Percentiles rank a stretch among this genome's conserved stretches.
phyloP scores from a whole-genome alignment of 1,284 basidiomycete genomes.

The Heterobasidion irregulare region DNA sequence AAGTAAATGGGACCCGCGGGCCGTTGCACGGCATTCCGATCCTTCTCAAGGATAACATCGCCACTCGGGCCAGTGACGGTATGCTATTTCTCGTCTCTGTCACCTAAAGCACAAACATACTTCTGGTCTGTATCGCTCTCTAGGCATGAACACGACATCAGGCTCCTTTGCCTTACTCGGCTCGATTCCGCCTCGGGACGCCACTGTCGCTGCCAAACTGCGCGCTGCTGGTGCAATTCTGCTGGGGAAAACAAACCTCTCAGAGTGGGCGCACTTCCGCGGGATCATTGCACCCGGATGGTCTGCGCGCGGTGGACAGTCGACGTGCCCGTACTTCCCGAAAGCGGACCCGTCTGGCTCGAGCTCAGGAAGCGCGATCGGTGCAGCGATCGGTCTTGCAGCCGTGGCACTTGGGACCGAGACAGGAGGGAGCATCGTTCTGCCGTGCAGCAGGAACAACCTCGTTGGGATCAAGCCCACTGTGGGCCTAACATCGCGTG shows the following conservation, averaged over 20 bases:
- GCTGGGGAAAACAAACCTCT: slow-evolving; percentile 57
- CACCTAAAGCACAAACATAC: too few relatives aligned
- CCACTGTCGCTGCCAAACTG: slow-evolving; percentile 50
- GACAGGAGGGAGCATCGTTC: slow-evolving; percentile 58
- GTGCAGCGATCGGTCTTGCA: slow-evolving; percentile 52
- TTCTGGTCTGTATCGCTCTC: too few relatives aligned
- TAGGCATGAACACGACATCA: slow-evolving; percentile 61
- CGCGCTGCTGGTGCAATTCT: slow-evolving; percentile 62
- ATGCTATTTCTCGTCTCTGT: background rate
- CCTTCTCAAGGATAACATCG: slow-evolving; percentile 66
- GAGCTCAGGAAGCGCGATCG: slow-evolving; percentile 56
- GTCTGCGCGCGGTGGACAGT: slow-evolving; percentile 60
- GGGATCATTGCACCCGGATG: slow-evolving; percentile 52
- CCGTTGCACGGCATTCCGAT: slow-evolving; percentile 64
- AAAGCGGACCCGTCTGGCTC: slow-evolving; percentile 57
- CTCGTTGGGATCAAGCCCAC: slow-evolving; percentile 47
- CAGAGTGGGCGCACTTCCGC: slow-evolving; percentile 54
- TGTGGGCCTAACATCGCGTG: slow-evolving; percentile 39
- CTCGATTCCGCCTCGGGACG: slow-evolving; percentile 54
- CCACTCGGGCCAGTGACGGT: slow-evolving; percentile 28
- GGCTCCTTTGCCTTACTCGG: slow-evolving; percentile 45
- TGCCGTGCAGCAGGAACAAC: slow-evolving; percentile 32
- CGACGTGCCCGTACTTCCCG: slow-evolving; percentile 51
- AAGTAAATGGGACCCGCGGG: slow-evolving; percentile 35
- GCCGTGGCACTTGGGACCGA: slow-evolving; percentile 56